Conservation (phyloP, 1,139 yeast genomes). For the Debaryomyces psychrophilus region DNA sequence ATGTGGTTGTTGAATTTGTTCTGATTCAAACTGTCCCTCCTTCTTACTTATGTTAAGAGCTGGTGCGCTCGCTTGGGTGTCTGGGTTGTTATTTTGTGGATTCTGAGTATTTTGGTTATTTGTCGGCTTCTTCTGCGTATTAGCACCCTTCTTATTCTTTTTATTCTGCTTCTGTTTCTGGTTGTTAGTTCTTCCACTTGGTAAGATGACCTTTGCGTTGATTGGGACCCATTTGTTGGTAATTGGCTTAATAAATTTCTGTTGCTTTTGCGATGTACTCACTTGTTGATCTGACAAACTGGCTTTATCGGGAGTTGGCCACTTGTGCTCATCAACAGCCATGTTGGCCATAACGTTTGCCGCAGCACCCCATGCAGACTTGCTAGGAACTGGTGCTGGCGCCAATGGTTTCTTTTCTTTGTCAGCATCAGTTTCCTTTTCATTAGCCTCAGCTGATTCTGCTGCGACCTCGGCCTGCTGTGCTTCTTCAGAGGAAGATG, state of each 20-base stretch:
- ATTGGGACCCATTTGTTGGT: slow-evolving; percentile 92
- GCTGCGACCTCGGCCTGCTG: slow-evolving; percentile 3
- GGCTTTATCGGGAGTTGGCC: slow-evolving; percentile 62
- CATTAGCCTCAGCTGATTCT: neutral
- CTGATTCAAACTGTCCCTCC: slow-evolving; percentile 10
- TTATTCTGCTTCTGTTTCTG: slow-evolving; percentile 37
- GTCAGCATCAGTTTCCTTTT: slow-evolving; percentile 10
- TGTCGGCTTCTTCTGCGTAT: slow-evolving; percentile 11
- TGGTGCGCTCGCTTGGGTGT: slow-evolving; percentile 1
- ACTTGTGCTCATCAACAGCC: slow-evolving; percentile 50
- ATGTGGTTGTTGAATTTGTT: slow-evolving; percentile 13
- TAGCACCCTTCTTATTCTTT: slow-evolving; percentile 33
- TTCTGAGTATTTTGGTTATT: slow-evolving; percentile 8
- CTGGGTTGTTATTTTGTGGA: neutral
- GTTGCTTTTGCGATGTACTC: slow-evolving; percentile 37
- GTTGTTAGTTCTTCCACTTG: slow-evolving; percentile 34
- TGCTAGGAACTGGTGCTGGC: slow-evolving; percentile 78
- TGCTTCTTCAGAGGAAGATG: slow-evolving; percentile 3
- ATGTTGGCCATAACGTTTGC: slow-evolving; percentile 27
- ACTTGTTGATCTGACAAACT: slow-evolving; percentile 21
- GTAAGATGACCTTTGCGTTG: slow-evolving; percentile 67
- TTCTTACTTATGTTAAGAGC: slow-evolving; percentile 7
- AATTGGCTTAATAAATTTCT: slow-evolving; percentile 58
- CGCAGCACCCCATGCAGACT: slow-evolving; percentile 68
- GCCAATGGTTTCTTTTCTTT: slow-evolving; percentile 52